Evolutionary conservation across 2,329 filamentous ascomycete genomes (phyloP), one percentile per base, ranked within the genome.

Genomic region (Rutstroemia sp.): DNA sequence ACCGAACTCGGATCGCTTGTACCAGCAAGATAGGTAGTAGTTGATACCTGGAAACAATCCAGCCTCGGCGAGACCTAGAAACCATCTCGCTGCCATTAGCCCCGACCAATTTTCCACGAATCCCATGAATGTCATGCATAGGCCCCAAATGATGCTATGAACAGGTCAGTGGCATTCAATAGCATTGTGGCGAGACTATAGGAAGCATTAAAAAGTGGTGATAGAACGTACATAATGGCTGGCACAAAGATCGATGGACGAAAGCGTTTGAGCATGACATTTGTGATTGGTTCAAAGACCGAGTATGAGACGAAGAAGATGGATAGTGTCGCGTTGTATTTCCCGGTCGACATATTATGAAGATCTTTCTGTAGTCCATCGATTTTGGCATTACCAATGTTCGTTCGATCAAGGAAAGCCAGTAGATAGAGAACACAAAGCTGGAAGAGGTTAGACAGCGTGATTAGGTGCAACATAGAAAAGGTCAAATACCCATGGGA

Each of bases 271-370:
- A 92, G 73, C 39, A 90, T 71, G 56, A 91, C 80, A 68, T 88
- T 88, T 62, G 83, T 86, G 0, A 86, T 82, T 49, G 91, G 87
- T 73, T 89, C 85, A 61, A 90, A 91, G 37, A 91, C 72, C 2
- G 88, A 79, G 69, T 96, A 96, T 0, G 87, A 90, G 50, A 95
- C 78, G 73, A 95, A 95, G 74, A 95, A 95, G 63, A 95, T 86
- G 37, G 87, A 89, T 7, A 95, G 76, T 0, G 85, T 81, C 21
- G 80, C 77, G 69, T 92, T 92, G 73, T 91, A 95, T 66, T 87
- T 76, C 5, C 76, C 71, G 2, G 79, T 77, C 0, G 77, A 78
- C 75, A 92, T 81, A 34, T 79, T 62, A 6, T 65, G 54, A 16
- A 94, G 73, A 57, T 87, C 83, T 10, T 27, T 71, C 44, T 66